A percentile compares a stretch with the other conserved stretches of the same genome.
Conservation (phyloP, 345 rosid species). For the Euclidium syriacum region DNA sequence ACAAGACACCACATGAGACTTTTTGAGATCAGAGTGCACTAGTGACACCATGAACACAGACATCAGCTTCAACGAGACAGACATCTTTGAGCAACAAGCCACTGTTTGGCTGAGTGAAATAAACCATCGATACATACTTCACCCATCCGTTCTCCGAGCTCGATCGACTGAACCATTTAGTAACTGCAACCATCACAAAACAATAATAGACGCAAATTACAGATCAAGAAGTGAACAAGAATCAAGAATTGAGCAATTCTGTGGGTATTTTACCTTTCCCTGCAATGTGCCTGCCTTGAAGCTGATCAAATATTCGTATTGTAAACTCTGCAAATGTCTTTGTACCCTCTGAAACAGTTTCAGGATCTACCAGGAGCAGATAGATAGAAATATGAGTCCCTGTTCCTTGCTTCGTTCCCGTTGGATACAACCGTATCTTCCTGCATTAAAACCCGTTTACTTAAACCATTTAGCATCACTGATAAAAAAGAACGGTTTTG, state of each 20-base stretch:
- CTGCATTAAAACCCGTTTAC: constrained; percentile 3
- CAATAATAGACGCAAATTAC: background rate
- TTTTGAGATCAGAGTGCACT: constrained; percentile 9
- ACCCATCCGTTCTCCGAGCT: constrained; percentile 31
- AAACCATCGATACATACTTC: constrained; percentile 26
- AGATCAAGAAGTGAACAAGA: constrained; percentile 4
- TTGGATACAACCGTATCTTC: constrained; percentile 29
- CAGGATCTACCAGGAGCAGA: constrained; percentile 26
- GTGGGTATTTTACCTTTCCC: constrained; percentile 22
- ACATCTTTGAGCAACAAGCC: constrained; percentile 29
- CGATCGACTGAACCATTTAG: constrained; percentile 24
- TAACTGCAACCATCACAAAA: constrained; percentile 2
- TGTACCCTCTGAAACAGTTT: constrained; percentile 14
- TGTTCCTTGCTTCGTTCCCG: constrained; percentile 29
- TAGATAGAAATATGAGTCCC: constrained; percentile 27
- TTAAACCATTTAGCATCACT: background rate
- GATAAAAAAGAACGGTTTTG: background rate
- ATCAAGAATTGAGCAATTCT: background rate
- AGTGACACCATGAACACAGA: constrained; percentile 26
- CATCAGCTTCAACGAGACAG: constrained; percentile 32
- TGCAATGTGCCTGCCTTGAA: constrained; percentile 31
- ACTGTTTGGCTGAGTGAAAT: constrained; percentile 30
- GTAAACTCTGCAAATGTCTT: constrained; percentile 28
- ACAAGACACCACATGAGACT: background rate
- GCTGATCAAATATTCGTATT: constrained; percentile 27